Evolutionary conservation across 441 rosid species (phyloP).

Genomic region (Bruguiera hainesii): DNA sequence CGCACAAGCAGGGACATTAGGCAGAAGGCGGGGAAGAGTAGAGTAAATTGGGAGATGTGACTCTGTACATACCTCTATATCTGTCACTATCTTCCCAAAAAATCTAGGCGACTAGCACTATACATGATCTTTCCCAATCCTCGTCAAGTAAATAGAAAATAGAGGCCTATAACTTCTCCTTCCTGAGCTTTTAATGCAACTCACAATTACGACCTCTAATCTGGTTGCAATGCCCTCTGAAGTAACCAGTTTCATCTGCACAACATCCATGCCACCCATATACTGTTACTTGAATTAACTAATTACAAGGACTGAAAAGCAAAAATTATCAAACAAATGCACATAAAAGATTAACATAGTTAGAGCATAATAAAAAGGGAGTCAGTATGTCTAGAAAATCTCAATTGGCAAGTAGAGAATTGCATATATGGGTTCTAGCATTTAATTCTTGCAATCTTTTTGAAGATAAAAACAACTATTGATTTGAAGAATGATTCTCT

Average conservation of each 20-base stretch:
- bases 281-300: not conserved
- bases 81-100: not conserved
- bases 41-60: not conserved
- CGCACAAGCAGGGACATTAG: not conserved
- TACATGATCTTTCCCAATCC: not conserved
- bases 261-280: not conserved
- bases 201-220: not conserved
- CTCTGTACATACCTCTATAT: not conserved
- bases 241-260: not conserved
- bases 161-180: not conserved
- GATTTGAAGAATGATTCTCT: too few species aligned
- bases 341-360: too few species aligned
- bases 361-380: too few species aligned
- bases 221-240: not conserved
- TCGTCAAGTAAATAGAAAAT: not conserved
- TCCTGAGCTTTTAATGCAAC: not conserved
- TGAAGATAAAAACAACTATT: too few species aligned
- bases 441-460: too few species aligned
- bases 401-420: too few species aligned
- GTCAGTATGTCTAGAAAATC: too few species aligned
- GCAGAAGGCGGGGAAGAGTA: not conserved
- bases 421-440: too few species aligned
- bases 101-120: not conserved
- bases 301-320: not conserved
- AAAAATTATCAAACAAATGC: not conserved